Conservation (phyloP, 2,329 filamentous ascomycete species). For the Grosmannia serpens region DNA sequence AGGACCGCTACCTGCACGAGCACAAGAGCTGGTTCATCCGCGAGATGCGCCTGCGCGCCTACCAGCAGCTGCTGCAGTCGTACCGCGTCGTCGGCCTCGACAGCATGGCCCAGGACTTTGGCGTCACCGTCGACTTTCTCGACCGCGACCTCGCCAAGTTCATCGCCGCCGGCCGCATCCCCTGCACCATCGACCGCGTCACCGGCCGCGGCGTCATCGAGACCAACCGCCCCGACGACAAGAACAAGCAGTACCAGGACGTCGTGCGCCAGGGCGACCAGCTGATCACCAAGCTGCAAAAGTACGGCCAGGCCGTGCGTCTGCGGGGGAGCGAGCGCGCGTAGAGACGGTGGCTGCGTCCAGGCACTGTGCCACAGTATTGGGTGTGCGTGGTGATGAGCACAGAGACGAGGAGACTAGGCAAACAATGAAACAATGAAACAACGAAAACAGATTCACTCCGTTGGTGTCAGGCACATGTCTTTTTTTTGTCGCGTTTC, state of each 20-base stretch:
- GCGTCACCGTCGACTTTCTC: conserved; percentile 90
- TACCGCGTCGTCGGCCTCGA: conserved; percentile 94
- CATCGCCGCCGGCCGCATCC: conserved; percentile 86
- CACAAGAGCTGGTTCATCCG: conserved; percentile 96
- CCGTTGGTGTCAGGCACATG: too few relatives aligned
- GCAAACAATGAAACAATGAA: too few relatives aligned
- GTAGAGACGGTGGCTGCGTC: conserved; percentile 25
- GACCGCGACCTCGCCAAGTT: conserved; percentile 95
- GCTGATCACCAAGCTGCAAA: conserved; percentile 96
- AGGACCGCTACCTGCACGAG: conserved; percentile 91
- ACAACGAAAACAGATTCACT: too few relatives aligned
- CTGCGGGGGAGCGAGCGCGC: conserved; percentile 89
- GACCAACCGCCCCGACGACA: conserved; percentile 94
- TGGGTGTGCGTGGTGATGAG: too few relatives aligned
- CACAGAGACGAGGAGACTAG: too few relatives aligned
- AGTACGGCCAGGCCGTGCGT: conserved; percentile 94
- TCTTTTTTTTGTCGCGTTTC: too few relatives aligned
- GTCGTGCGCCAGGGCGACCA: conserved; percentile 96
- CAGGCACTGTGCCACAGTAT: too few relatives aligned
- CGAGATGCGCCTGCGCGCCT: conserved; percentile 93
- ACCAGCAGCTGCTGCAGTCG: conserved; percentile 93
- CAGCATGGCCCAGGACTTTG: conserved; percentile 96
- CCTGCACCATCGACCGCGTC: conserved; percentile 95
- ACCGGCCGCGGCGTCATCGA: conserved; percentile 94
- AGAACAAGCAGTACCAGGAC: conserved; percentile 99